Base-by-base conservation (phyloP, 23 red algal genomes). In the Chondrus crispus region DNA sequence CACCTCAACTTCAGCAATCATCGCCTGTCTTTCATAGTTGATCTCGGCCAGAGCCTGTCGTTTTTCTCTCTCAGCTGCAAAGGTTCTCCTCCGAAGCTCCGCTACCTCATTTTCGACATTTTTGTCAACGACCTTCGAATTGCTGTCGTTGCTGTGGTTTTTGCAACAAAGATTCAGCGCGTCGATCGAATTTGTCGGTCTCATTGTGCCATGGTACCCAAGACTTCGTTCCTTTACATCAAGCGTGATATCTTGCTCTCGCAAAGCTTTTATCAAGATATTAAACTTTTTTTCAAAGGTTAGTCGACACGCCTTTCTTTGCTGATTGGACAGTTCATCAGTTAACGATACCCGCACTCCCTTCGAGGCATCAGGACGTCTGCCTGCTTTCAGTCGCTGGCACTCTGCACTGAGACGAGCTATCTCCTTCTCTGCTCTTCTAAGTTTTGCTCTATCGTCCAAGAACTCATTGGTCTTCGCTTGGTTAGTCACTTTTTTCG, bases 401-500 rank as follows among this genome's bases (percentile, higher is more conserved):
- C 35, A 32, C 18, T 66, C 60, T 9, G 60, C 60, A 9, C 60
- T 8, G 26, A 90, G 45, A 18, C 38, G 8, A 5, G 47, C 92
- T 42, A 98, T 81, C 60, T 92, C 50, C 88, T 88, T 85, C 53
- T 95, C 68, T 52, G 79, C 88, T 8, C 91, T 82, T 14, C 80
- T 80, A 55, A 98, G 63, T 54, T 93, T 94, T 5, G 96, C 96
- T 12, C 91, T 76, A 53, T 98, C 96, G 52, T 98, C 96, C 39
- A 98, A 81, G 41, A 88, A 92, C 85, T 99, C 97, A 49, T 96
- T 99, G 28, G 81, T 85, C 47, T 87, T 46, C 10, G 94, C 85
- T 46, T 87, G 77, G 66, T 96, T 99, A 49, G 93, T 96, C 39
- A 99, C 94, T 26, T 87, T 81, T 81, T 96, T 96, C 14, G 97